Percentiles rank a stretch among this genome's conserved stretches.
These are phyloP conservation scores for Crithidia expoeki DNA, from an alignment of 208 protist genomes.

Conservation along the genomic window DNA sequence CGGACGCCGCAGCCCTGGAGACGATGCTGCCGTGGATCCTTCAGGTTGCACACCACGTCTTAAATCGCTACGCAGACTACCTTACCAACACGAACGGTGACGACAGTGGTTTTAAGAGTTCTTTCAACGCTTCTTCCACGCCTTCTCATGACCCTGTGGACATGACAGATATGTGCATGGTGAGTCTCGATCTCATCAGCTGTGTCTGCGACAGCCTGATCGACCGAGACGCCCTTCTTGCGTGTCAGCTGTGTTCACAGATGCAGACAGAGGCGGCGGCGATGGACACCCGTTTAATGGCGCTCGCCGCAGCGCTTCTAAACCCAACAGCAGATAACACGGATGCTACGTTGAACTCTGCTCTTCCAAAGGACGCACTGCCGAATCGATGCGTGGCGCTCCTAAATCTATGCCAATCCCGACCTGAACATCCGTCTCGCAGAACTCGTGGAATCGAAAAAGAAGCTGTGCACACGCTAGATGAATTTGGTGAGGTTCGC, in stretches of 20 bases:
- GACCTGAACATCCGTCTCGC: slow-evolving; percentile 18
- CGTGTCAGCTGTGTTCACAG: slow-evolving; percentile 6
- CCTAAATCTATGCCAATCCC: slow-evolving; percentile 19
- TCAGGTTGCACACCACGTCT: slow-evolving; percentile 28
- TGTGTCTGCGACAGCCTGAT: slow-evolving; percentile 47
- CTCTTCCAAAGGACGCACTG: slow-evolving; percentile 3
- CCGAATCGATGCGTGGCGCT: slow-evolving; percentile 31
- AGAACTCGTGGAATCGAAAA: not conserved
- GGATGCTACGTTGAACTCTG: not conserved
- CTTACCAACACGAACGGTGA: not conserved
- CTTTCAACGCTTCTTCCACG: not conserved
- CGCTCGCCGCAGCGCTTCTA: slow-evolving; percentile 18
- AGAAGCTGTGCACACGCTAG: not conserved
- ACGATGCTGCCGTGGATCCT: slow-evolving; percentile 35
- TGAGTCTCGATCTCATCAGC: slow-evolving; percentile 63
- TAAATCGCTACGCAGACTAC: slow-evolving; percentile 25
- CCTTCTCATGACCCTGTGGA: slow-evolving; percentile 18
- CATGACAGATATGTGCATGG: slow-evolving; percentile 47
- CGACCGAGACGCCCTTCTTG: slow-evolving; percentile 31
- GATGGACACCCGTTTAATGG: slow-evolving; percentile 17
- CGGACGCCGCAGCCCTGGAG: slow-evolving; percentile 20
- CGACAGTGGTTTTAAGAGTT: not conserved
- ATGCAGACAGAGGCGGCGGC: not conserved
- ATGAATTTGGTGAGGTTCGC: slow-evolving; percentile 37
- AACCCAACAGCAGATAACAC: not conserved